Evolutionary conservation across 2,329 filamentous ascomycete genomes (phyloP).

Genomic region (Aspergillus amoenus): DNA sequence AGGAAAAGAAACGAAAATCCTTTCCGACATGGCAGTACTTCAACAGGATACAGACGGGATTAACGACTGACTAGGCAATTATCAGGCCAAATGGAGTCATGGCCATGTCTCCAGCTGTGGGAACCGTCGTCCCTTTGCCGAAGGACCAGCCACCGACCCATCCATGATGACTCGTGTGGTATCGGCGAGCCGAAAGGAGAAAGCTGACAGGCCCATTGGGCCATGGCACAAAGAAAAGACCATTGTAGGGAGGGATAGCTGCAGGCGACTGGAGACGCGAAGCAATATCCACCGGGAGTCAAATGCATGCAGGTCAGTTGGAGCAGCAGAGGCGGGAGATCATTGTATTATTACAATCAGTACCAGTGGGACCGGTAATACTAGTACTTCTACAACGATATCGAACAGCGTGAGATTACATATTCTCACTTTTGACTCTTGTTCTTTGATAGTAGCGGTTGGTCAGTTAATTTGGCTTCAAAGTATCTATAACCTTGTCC

Average conservation of each 20-base stretch:
- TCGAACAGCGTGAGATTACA: background rate
- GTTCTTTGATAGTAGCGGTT: background rate
- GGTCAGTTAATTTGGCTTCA: background rate
- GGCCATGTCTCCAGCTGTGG: conserved; percentile 13
- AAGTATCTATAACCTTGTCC: no score
- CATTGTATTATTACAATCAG: background rate
- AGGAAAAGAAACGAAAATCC: conserved; percentile 20
- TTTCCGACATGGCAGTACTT: conserved; percentile 8
- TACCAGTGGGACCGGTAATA: conserved; percentile 1
- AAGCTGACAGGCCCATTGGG: conserved; percentile 8
- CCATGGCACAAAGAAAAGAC: conserved; percentile 9
- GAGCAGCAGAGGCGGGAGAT: background rate
- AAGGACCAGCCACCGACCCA: conserved; percentile 15
- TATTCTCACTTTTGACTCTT: background rate
- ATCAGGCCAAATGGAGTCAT: conserved; percentile 10
- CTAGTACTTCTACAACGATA: background rate
- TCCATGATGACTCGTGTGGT: conserved; percentile 15
- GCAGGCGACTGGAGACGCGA: conserved; percentile 12
- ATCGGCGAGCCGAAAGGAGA: conserved; percentile 14
- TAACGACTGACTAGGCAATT: conserved; percentile 8
- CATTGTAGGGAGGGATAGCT: conserved; percentile 8
- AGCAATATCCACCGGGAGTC: conserved; percentile 8
- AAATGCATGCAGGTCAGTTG: conserved; percentile 14
- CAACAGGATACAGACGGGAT: conserved; percentile 5
- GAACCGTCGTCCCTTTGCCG: conserved; percentile 12